These are phyloP conservation scores for Clavispora asparagi DNA, from an alignment of 805 yeast species.

Conservation along the genomic window DNA sequence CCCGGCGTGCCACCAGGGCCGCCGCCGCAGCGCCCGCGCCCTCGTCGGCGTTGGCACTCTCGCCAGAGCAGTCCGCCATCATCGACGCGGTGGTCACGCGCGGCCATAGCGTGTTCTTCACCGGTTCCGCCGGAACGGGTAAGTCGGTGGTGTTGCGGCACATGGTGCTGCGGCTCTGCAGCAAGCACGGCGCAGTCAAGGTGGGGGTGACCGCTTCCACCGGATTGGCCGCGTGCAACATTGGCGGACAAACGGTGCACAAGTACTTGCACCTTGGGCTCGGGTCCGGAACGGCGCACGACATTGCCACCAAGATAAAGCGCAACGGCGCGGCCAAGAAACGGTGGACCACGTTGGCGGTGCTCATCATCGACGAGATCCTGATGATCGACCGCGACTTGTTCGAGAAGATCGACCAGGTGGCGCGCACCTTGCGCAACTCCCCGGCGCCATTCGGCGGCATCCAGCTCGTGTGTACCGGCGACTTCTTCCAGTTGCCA, in stretches of 20 bases:
- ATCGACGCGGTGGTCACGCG: slow-evolving; percentile 46
- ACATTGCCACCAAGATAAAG: slow-evolving; percentile 47
- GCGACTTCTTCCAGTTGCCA: slow-evolving; percentile 80
- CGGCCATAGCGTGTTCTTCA: slow-evolving; percentile 76
- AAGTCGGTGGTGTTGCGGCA: slow-evolving; percentile 79
- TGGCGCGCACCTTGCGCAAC: slow-evolving; percentile 50
- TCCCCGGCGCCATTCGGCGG: slow-evolving; percentile 66
- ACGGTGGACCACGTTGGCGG: slow-evolving; percentile 55
- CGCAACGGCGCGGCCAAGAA: slow-evolving; percentile 43
- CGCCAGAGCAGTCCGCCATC: slow-evolving; percentile 44
- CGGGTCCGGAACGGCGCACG: slow-evolving; percentile 49
- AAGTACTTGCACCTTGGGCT: slow-evolving; percentile 76
- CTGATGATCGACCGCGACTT: slow-evolving; percentile 74
- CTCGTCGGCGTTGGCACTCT: slow-evolving; percentile 12
- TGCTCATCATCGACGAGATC: slow-evolving; percentile 69
- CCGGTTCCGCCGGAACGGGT: slow-evolving; percentile 99
- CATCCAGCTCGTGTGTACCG: slow-evolving; percentile 68
- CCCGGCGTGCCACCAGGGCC: slow-evolving; percentile 7
- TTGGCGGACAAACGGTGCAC: slow-evolving; percentile 75
- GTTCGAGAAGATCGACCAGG: slow-evolving; percentile 56
- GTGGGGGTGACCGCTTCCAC: slow-evolving; percentile 84
- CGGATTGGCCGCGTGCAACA: slow-evolving; percentile 77
- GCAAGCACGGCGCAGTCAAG: slow-evolving; percentile 33
- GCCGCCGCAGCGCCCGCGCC: neutral
- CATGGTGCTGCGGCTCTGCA: slow-evolving; percentile 49